Percentiles rank a stretch among this genome's conserved stretches.
phyloP scores from a whole-genome alignment of 495 filamentous ascomycete species.

The Glonium stellatum region DNA sequence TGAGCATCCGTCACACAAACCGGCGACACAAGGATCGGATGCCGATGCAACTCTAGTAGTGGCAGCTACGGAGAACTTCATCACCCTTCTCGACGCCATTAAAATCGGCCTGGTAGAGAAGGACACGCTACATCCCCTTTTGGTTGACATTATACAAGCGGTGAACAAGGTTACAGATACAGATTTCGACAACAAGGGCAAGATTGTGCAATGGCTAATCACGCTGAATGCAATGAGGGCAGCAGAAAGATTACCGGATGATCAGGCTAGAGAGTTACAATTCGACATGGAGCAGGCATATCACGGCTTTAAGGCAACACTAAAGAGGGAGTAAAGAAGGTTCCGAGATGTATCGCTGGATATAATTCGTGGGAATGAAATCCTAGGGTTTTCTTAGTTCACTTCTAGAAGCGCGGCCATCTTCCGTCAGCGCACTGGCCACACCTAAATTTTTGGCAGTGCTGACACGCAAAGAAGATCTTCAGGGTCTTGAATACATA shows the following conservation, averaged over 20 bases:
- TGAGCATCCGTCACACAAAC: conserved; percentile 44
- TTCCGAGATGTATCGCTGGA: no score
- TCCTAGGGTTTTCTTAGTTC: not conserved
- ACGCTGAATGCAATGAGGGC: conserved; percentile 94
- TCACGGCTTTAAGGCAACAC: conserved; percentile 74
- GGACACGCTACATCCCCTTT: conserved; percentile 86
- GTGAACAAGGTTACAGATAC: conserved; percentile 92
- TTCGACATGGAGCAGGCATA: conserved; percentile 89
- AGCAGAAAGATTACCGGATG: conserved; percentile 80
- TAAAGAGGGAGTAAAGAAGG: conserved; percentile 37
- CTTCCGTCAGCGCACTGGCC: not conserved
- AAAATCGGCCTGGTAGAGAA: conserved; percentile 84
- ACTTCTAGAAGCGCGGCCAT: not conserved
- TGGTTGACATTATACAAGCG: conserved; percentile 89
- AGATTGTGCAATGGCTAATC: conserved; percentile 98
- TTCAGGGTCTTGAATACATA: no score
- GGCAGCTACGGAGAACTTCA: conserved; percentile 92
- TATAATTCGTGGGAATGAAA: no score
- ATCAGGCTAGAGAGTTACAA: conserved; percentile 78
- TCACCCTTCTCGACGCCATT: conserved; percentile 93
- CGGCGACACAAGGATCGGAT: conserved; percentile 37
- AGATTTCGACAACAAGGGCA: conserved; percentile 88
- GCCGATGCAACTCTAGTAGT: conserved; percentile 69
- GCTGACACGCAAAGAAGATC: no score
- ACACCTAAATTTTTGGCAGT: not conserved